Base-by-base conservation (phyloP, 345 rosid genomes). In the Cardamine resedifolia region DNA sequence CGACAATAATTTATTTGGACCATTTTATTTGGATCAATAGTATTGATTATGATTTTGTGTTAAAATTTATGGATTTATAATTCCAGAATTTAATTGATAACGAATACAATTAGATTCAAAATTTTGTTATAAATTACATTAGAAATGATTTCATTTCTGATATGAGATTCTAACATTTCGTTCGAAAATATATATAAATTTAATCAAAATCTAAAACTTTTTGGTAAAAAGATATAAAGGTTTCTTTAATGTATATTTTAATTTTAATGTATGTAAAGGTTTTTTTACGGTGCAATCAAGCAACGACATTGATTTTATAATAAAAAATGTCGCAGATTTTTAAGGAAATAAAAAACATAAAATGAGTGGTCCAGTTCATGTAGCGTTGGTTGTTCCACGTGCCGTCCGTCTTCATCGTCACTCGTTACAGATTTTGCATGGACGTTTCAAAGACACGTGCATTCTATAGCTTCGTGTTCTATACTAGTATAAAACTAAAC, bases 401-500 rank as follows among this genome's bases (percentile, higher is more conserved):
- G 58, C 20, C 58, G 33, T 49, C 58, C 50, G 58, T 50, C 58
- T 65, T 34, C 58, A 58, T 65, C 68, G 45, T 20, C 45, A 50
- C 59, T 21, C 23, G 0, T 34, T 65, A 21, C 43, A 49, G 33
- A 10, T 21, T 64, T 49, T 66, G 59, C 58, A 50, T 66, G 70
- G 70, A 21, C 23, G 59, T 51, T 14, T 34, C 47, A 66, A 21
- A 34, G 59, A 66, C 59, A 66, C 70, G 70, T 65, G 58, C 57
- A 33, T 8, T 30, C 30, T 51, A 6, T 14, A 6, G 1, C 27
- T 6, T 33, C 11, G 11, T 33, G 10, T 21, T 51, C 10, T 4
- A 49, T 51, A 51, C 4, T 44, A 43, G n/a, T n/a, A n/a, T n/a
- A 15, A 43, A 43, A 39, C 36, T n/a, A 12, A 0, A 36, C 6